Conservation (phyloP, 768 basidiomycete genomes). For the Mycena epipterygia region DNA sequence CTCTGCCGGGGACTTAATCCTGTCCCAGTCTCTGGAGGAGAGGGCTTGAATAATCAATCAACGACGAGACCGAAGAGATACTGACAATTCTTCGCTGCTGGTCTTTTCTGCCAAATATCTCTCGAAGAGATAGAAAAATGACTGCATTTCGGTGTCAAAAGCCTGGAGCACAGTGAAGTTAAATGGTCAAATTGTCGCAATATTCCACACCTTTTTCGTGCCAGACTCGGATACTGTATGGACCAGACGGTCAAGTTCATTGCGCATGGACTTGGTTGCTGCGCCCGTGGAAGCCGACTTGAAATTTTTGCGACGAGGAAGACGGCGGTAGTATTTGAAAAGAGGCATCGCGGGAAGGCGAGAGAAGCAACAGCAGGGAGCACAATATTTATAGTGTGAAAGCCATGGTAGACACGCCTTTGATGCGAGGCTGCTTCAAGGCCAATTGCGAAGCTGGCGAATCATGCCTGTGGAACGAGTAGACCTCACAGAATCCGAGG, state of each 20-base stretch:
- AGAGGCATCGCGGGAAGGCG: slow-evolving; percentile 47
- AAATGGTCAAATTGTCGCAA: background rate
- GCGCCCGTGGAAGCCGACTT: slow-evolving; percentile 59
- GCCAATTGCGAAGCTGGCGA: background rate
- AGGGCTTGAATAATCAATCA: slow-evolving; percentile 74
- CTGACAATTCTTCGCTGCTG: slow-evolving; percentile 78
- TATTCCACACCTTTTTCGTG: slow-evolving; percentile 65
- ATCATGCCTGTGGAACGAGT: background rate
- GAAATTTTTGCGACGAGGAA: slow-evolving; percentile 61
- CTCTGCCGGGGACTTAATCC: slow-evolving; percentile 86
- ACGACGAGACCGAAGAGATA: slow-evolving; percentile 60
- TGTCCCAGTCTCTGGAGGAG: slow-evolving; percentile 88
- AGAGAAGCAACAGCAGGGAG: slow-evolving; percentile 11
- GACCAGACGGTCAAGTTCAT: slow-evolving; percentile 79
- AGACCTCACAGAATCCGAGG: too few relatives aligned
- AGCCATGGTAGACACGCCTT: slow-evolving; percentile 18
- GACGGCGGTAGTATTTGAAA: slow-evolving; percentile 53
- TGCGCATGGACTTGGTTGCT: slow-evolving; percentile 71
- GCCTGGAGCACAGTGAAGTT: slow-evolving; percentile 48
- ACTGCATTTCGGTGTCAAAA: slow-evolving; percentile 87
- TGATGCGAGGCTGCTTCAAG: slow-evolving; percentile 22
- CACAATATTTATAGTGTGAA: slow-evolving; percentile 17
- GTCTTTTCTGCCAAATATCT: slow-evolving; percentile 82
- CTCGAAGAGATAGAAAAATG: slow-evolving; percentile 87
- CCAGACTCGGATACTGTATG: slow-evolving; percentile 68